Conservation (phyloP, 345 rosid species). For the Eucalyptus brandiana region DNA sequence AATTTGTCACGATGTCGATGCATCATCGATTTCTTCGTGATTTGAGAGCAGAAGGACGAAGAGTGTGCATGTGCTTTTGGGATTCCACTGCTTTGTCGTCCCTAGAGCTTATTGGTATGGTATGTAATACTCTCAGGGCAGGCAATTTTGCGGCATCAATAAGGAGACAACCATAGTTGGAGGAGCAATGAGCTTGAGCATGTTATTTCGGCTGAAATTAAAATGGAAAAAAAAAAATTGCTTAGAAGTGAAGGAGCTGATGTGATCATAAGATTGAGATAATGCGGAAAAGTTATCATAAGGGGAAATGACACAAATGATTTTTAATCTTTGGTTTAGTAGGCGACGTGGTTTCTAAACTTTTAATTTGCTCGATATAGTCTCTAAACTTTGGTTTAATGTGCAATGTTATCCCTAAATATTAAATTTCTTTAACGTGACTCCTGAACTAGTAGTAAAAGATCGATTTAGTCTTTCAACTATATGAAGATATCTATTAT, state of each 20-base stretch:
- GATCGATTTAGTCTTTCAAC: neutral
- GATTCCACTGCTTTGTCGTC: neutral
- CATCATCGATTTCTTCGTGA: neutral
- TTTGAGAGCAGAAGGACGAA: neutral
- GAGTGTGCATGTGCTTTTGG: neutral
- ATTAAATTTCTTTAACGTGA: neutral
- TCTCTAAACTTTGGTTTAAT: rapidly evolving
- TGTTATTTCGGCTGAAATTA: neutral
- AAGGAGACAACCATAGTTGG: neutral
- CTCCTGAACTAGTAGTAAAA: too few relatives aligned
- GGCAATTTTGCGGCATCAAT: neutral
- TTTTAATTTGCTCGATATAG: too few relatives aligned
- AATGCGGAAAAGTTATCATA: neutral
- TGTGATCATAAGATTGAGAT: neutral
- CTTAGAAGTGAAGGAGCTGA: neutral
- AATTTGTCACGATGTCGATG: neutral
- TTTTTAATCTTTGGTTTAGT: neutral
- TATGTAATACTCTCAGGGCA: neutral
- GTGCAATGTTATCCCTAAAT: too few relatives aligned
- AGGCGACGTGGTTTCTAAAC: rapidly evolving
- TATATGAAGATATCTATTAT: neutral
- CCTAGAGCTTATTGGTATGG: neutral
- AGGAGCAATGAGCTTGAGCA: neutral
- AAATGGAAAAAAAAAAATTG: too few relatives aligned
- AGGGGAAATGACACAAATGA: neutral